phyloP scores from a whole-genome alignment of 2,329 filamentous ascomycete species.

The Monilinia aucupariae region DNA sequence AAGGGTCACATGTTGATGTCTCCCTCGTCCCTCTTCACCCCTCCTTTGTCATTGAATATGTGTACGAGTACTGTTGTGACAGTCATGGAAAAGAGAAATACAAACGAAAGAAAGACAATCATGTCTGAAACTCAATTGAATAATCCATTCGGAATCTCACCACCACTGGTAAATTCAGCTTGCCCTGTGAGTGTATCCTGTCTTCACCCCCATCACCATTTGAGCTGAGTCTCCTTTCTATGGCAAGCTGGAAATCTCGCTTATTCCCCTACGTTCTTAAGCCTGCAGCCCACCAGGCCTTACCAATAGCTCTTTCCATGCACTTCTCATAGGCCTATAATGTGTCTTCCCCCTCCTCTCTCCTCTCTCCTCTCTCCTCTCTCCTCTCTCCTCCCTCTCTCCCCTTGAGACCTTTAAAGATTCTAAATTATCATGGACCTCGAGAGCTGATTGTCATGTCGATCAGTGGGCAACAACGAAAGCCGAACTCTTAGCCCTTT shows the following conservation, averaged over 20 bases:
- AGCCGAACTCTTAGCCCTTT: conserved; percentile 56
- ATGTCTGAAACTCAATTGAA: background rate
- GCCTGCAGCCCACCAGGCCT: too few relatives aligned
- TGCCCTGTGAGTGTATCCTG: conserved; percentile 43
- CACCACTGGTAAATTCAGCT: conserved; percentile 66
- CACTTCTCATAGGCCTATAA: background rate
- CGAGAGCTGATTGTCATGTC: conserved; percentile 3
- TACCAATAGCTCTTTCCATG: background rate
- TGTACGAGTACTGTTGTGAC: too few relatives aligned
- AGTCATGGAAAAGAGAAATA: background rate
- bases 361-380: too few relatives aligned
- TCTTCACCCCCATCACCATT: too few relatives aligned
- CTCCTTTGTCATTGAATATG: too few relatives aligned
- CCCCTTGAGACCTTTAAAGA: background rate
- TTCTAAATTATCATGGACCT: background rate
- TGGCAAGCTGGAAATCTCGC: background rate
- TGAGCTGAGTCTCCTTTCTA: background rate
- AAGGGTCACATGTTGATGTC: background rate
- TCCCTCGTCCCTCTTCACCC: too few relatives aligned
- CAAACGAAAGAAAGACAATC: background rate
- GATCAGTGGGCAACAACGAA: conserved; percentile 59
- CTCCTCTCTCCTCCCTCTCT: too few relatives aligned
- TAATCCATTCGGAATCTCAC: conserved; percentile 20
- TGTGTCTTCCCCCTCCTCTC: too few relatives aligned
- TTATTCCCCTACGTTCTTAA: background rate